Evolutionary conservation across 2,329 filamentous ascomycete genomes (phyloP).

Genomic region (Ambrosiella cleistominuta): DNA sequence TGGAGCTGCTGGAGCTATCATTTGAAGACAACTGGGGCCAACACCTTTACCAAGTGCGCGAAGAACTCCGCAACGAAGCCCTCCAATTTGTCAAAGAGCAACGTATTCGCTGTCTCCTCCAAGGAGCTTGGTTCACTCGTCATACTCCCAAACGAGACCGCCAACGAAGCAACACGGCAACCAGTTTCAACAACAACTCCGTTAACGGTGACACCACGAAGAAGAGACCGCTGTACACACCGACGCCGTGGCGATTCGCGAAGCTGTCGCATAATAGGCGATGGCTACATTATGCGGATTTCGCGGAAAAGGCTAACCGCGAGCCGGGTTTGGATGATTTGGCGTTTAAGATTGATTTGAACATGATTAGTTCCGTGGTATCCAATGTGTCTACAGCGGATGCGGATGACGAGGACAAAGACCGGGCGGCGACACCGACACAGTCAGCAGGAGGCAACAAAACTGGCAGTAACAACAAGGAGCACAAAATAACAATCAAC

Average conservation of each 20-base stretch:
- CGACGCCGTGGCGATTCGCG: conserved; percentile 60
- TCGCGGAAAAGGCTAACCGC: conserved; percentile 43
- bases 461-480: conserved; percentile 21
- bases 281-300: conserved; percentile 80
- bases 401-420: conserved; percentile 26
- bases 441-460: not conserved
- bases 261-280: conserved; percentile 80
- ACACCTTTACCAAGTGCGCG: conserved; percentile 75
- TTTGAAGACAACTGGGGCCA: conserved; percentile 93
- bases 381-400: conserved; percentile 62
- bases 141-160: conserved; percentile 24
- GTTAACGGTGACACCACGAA: conserved; percentile 14
- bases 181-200: conserved; percentile 17
- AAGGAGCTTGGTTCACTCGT: conserved; percentile 72
- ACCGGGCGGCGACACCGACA: conserved; percentile 6
- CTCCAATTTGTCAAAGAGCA: conserved; percentile 96
- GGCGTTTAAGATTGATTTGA: conserved; percentile 69
- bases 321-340: conserved; percentile 59
- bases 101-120: conserved; percentile 70
- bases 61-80: conserved; percentile 79
- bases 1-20: conserved; percentile 76
- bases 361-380: conserved; percentile 76
- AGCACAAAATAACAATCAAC: conserved; percentile 83
- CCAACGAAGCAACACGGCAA: conserved; percentile 25
- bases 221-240: conserved; percentile 26